Percentiles rank a stretch among this genome's conserved stretches.
Evolutionary conservation across 805 yeast genomes (phyloP).

Genomic region (Clavispora phyllophila): DNA sequence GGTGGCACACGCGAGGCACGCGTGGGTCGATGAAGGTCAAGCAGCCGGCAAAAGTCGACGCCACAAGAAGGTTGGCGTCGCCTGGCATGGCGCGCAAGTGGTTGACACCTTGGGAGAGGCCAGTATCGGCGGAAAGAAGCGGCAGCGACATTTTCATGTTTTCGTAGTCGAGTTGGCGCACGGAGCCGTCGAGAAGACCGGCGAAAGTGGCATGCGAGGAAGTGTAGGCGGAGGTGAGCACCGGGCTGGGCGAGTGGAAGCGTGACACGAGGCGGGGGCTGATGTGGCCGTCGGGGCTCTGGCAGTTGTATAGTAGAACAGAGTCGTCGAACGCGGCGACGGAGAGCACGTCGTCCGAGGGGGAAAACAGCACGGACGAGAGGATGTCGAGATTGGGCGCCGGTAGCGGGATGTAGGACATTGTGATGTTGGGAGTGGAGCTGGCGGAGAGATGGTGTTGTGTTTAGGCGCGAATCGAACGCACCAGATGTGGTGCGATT

Average conservation of each 20-base stretch:
- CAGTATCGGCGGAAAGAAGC: background rate
- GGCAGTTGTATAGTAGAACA: slow-evolving; percentile 9
- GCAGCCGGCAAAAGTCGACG: slow-evolving; percentile 8
- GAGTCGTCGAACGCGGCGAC: slow-evolving; percentile 7
- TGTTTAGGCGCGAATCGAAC: too few relatives aligned
- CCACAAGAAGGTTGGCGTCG: slow-evolving; percentile 13
- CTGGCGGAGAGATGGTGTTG: too few relatives aligned
- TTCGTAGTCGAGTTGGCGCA: slow-evolving; percentile 48
- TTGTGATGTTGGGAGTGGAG: too few relatives aligned
- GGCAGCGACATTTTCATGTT: slow-evolving; percentile 18
- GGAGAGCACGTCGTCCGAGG: slow-evolving; percentile 10
- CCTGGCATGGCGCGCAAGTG: slow-evolving; percentile 8
- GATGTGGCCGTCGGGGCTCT: background rate
- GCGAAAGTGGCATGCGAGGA: slow-evolving; percentile 32
- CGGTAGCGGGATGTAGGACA: slow-evolving; percentile 11
- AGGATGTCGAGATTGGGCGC: slow-evolving; percentile 3
- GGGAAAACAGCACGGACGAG: slow-evolving; percentile 7
- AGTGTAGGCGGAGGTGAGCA: slow-evolving; percentile 25
- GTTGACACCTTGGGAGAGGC: slow-evolving; percentile 13
- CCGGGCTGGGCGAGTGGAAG: slow-evolving; percentile 13
- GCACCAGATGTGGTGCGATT: too few relatives aligned
- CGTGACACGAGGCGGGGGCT: slow-evolving; percentile 2
- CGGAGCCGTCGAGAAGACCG: slow-evolving; percentile 53
- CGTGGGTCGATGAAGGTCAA: slow-evolving; percentile 11
- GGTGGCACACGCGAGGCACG: slow-evolving; percentile 4